Conservation (phyloP, 805 yeast species). For the Candida boidinii region DNA sequence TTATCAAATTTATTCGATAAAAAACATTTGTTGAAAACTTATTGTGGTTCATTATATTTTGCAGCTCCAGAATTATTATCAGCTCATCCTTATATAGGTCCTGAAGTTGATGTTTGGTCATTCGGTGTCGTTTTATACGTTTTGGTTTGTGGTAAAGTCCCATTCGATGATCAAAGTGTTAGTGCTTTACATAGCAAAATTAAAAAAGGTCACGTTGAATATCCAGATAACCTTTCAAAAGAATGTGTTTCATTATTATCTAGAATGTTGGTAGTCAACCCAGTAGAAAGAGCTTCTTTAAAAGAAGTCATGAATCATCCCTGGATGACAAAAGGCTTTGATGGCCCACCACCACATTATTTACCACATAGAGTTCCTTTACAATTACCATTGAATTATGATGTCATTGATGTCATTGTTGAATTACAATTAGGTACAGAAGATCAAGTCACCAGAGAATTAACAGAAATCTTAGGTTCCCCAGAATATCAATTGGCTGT, state of each 20-base stretch:
- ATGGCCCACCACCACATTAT: conserved; percentile 58
- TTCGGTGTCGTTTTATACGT: conserved; percentile 96
- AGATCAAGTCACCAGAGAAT: conserved; percentile 44
- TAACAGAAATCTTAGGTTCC: conserved; percentile 51
- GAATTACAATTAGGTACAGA: conserved; percentile 72
- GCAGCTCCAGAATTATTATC: conserved; percentile 96
- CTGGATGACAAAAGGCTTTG: conserved; percentile 91
- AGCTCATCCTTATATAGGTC: conserved; percentile 90
- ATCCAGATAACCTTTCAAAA: conserved; percentile 71
- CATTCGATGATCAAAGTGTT: conserved; percentile 93
- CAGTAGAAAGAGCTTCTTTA: conserved; percentile 68
- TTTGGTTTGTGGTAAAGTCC: conserved; percentile 94
- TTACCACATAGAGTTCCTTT: conserved; percentile 77
- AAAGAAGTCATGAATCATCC: conserved; percentile 80
- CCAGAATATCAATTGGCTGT: conserved; percentile 57
- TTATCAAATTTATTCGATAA: conserved; percentile 78
- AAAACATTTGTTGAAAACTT: conserved; percentile 70
- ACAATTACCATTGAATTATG: conserved; percentile 54
- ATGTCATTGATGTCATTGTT: conserved; percentile 66
- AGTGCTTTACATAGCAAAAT: conserved; percentile 89
- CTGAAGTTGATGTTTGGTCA: conserved; percentile 98
- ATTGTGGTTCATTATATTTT: conserved; percentile 94
- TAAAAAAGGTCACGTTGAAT: conserved; percentile 85
- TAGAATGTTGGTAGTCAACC: conserved; percentile 89
- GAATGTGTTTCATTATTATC: conserved; percentile 76